These are phyloP conservation scores for Bryoerythrophyllum caledonicum DNA, from an alignment of 225 moss, liverwort and hornwort genomes.

Conservation along the genomic window DNA sequence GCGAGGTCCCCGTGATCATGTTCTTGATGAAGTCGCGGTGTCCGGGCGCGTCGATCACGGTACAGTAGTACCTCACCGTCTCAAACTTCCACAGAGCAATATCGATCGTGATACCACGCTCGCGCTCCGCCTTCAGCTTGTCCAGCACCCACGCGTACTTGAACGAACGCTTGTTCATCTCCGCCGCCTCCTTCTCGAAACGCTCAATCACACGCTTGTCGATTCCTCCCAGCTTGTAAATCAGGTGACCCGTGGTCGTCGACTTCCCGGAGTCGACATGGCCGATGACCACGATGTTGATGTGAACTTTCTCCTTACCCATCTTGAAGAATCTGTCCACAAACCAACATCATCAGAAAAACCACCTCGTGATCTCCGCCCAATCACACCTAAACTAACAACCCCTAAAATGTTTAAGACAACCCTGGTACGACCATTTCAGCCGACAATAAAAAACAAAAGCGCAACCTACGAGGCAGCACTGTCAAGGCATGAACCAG, in stretches of 20 bases:
- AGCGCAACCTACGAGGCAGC: too few species aligned
- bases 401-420: too few species aligned
- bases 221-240: slow-evolving; percentile 55
- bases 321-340: not conserved
- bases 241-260: slow-evolving; percentile 39
- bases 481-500: too few species aligned
- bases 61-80: slow-evolving; percentile 63
- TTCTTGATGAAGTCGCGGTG: slow-evolving; percentile 78
- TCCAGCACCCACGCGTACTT: slow-evolving; percentile 77
- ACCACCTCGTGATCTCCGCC: too few species aligned
- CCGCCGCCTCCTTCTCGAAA: slow-evolving; percentile 58
- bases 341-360: too few species aligned
- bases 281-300: slow-evolving; percentile 56
- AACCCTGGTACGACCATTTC: too few species aligned
- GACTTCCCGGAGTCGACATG: slow-evolving; percentile 50
- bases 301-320: slow-evolving; percentile 53
- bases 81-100: slow-evolving; percentile 74
- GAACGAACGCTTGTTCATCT: slow-evolving; percentile 80
- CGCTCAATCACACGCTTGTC: slow-evolving; percentile 63
- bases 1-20: slow-evolving; percentile 68
- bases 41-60: slow-evolving; percentile 61
- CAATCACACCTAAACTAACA: too few species aligned
- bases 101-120: slow-evolving; percentile 71
- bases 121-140: slow-evolving; percentile 72
- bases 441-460: too few species aligned